A percentile compares a stretch with the other conserved stretches of the same genome.
phyloP scores from a whole-genome alignment of 768 basidiomycete species.

The Lentinus tigrinus region DNA sequence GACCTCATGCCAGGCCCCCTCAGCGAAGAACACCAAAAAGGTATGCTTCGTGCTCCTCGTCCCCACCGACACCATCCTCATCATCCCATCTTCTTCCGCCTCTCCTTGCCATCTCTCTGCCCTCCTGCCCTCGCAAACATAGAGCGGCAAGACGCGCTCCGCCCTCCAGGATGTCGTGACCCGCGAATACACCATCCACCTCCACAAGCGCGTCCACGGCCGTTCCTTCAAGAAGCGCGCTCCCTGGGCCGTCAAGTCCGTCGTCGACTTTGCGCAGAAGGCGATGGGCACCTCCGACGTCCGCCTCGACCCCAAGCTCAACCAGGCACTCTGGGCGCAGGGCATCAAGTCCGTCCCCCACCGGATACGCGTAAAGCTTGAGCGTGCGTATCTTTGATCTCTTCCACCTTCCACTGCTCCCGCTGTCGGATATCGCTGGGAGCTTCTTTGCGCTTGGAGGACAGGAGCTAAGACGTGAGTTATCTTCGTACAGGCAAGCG shows the following conservation, averaged over 20 bases:
- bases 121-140: constrained; percentile 32
- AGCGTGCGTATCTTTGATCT: constrained; percentile 57
- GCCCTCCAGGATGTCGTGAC: constrained; percentile 98
- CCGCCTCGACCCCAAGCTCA: constrained; percentile 91
- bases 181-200: constrained; percentile 97
- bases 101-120: neutral
- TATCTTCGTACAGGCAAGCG: constrained; percentile 74
- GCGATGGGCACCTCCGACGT: constrained; percentile 96
- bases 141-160: constrained; percentile 87
- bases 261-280: constrained; percentile 88
- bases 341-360: constrained; percentile 95
- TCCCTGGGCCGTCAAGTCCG: constrained; percentile 93
- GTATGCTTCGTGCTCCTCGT: constrained; percentile 28
- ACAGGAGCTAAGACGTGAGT: neutral
- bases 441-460: neutral
- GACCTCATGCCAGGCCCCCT: constrained; percentile 41
- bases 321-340: constrained; percentile 92
- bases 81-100: neutral
- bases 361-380: constrained; percentile 88
- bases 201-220: constrained; percentile 93
- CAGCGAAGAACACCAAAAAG: constrained; percentile 52
- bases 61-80: constrained; percentile 1
- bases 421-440: neutral
- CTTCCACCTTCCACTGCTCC: neutral
- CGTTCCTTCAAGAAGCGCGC: constrained; percentile 97